A percentile compares a stretch with the other conserved stretches of the same genome.
Evolutionary conservation across 1,139 yeast genomes (phyloP).

Genomic region (Hyphopichia wangnamkhiaoensis): DNA sequence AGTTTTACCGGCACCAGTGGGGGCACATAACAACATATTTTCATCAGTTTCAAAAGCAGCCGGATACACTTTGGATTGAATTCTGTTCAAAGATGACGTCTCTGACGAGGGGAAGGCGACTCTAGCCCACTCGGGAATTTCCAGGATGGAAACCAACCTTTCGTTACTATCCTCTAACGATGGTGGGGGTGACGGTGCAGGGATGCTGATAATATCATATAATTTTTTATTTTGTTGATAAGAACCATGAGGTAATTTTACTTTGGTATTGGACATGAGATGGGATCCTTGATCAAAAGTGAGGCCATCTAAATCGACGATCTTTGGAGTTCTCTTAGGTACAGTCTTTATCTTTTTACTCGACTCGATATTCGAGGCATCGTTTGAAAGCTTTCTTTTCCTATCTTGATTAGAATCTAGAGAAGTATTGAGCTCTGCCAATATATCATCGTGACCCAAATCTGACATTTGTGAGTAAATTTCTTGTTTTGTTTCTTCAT

Average conservation of each 20-base stretch:
- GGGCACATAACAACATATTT: constrained; percentile 87
- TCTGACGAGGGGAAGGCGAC: constrained; percentile 71
- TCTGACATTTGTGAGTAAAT: constrained; percentile 25
- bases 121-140: constrained; percentile 81
- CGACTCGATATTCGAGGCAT: constrained; percentile 5
- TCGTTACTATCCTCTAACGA: constrained; percentile 40
- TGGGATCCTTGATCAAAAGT: constrained; percentile 74
- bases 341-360: constrained; percentile 18
- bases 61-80: constrained; percentile 84
- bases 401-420: constrained; percentile 7
- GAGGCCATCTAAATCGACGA: constrained; percentile 64
- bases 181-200: constrained; percentile 60
- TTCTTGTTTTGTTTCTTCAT: constrained; percentile 29
- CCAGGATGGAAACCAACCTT: constrained; percentile 56
- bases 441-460: constrained; percentile 23
- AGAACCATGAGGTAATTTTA: constrained; percentile 80
- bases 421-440: constrained; percentile 12
- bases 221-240: constrained; percentile 69
- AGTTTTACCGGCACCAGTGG: constrained; percentile 98
- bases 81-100: constrained; percentile 67
- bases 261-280: constrained; percentile 63
- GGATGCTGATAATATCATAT: constrained; percentile 88
- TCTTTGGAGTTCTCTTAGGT: constrained; percentile 43
- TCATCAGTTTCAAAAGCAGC: constrained; percentile 69
- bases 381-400: constrained; percentile 18